Conservation (phyloP, 768 basidiomycete species). For the Gymnopilus dilepis region DNA sequence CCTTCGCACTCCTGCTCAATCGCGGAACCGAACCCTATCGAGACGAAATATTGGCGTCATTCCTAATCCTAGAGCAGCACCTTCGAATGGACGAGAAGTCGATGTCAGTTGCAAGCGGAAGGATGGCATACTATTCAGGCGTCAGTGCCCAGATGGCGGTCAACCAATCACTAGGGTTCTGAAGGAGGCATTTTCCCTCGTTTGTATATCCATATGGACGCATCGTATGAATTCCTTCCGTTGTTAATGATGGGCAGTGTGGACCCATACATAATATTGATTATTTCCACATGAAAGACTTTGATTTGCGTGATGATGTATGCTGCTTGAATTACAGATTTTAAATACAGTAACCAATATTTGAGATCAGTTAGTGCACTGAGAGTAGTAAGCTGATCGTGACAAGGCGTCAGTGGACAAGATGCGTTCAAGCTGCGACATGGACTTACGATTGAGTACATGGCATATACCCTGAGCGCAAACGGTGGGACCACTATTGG, state of each 20-base stretch:
- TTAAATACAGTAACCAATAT: not conserved
- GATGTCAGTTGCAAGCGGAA: not conserved
- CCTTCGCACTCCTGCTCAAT: constrained; percentile 18
- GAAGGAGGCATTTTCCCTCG: not conserved
- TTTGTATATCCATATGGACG: too few relatives aligned
- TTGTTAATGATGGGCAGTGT: too few relatives aligned
- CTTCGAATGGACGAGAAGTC: constrained; percentile 23
- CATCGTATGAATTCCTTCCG: too few relatives aligned
- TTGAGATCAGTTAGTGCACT: constrained; percentile 19
- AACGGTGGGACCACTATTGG: constrained; percentile 21
- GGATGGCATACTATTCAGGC: too few relatives aligned
- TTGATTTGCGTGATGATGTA: not conserved
- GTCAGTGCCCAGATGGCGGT: not conserved
- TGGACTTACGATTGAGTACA: constrained; percentile 19
- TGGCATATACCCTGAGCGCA: constrained; percentile 27
- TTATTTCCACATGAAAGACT: too few relatives aligned
- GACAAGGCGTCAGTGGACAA: not conserved
- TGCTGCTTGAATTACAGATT: not conserved
- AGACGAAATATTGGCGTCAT: constrained; percentile 27
- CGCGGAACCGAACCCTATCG: constrained; percentile 17
- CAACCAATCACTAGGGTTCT: not conserved
- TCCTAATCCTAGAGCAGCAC: constrained; percentile 26
- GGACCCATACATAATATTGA: too few relatives aligned
- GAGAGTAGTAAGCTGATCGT: constrained; percentile 27
- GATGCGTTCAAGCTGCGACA: not conserved